Evolutionary conservation across 495 filamentous ascomycete genomes (phyloP).

Genomic region (Penicillium tannophilum): DNA sequence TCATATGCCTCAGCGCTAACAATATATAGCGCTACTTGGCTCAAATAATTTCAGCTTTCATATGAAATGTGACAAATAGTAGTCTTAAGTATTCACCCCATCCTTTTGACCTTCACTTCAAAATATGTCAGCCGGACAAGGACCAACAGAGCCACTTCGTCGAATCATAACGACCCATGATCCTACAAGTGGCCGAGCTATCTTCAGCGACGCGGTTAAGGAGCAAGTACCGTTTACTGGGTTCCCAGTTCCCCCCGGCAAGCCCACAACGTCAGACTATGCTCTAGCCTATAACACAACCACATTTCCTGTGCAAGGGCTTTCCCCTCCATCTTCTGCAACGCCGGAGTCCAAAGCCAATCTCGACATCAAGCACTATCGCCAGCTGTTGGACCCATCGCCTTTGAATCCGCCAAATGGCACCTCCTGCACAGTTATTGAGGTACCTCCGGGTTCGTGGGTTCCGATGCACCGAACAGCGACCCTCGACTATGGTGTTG

Average conservation of each 20-base stretch:
- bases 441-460: constrained; percentile 65
- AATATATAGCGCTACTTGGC: constrained; percentile 22
- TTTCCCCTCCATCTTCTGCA: constrained; percentile 24
- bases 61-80: not conserved
- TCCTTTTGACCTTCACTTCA: constrained; percentile 12
- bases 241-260: constrained; percentile 23
- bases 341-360: constrained; percentile 20
- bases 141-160: constrained; percentile 20
- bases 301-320: constrained; percentile 25
- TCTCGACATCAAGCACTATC: constrained; percentile 20
- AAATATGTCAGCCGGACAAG: constrained; percentile 24
- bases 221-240: constrained; percentile 25
- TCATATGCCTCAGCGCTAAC: constrained; percentile 19
- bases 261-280: constrained; percentile 24
- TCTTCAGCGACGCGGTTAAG: constrained; percentile 18
- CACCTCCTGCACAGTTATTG: constrained; percentile 55
- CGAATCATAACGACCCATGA: constrained; percentile 25
- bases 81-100: not conserved
- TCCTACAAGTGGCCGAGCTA: constrained; percentile 20
- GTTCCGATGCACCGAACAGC: constrained; percentile 70
- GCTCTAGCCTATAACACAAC: constrained; percentile 22
- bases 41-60: not conserved
- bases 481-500: constrained; percentile 72
- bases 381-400: constrained; percentile 22
- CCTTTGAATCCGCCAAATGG: constrained; percentile 37